Percentiles rank a stretch among this genome's conserved stretches.
Conservation (phyloP, 2,329 filamentous ascomycete genomes). For the Phialocephala sp. region DNA sequence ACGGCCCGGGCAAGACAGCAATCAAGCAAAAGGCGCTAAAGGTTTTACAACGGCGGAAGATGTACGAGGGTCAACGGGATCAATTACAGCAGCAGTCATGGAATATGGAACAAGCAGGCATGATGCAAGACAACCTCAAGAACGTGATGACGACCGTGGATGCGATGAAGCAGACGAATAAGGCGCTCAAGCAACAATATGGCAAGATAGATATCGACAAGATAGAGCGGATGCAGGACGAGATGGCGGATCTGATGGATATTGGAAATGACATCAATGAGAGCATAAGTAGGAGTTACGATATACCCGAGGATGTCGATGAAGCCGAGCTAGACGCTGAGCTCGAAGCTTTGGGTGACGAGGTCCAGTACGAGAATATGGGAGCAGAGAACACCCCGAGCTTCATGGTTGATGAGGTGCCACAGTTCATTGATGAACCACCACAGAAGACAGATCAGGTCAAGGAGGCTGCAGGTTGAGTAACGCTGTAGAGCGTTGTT, state of each 20-base stretch:
- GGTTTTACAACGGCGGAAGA: conserved; percentile 88
- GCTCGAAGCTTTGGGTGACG: conserved; percentile 90
- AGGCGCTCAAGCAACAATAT: conserved; percentile 90
- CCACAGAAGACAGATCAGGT: conserved; percentile 76
- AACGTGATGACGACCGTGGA: conserved; percentile 99
- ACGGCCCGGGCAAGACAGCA: conserved; percentile 90
- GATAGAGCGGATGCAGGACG: conserved; percentile 96
- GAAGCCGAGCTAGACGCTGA: conserved; percentile 96
- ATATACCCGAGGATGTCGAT: conserved; percentile 95
- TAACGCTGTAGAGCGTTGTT: not conserved
- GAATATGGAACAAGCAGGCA: conserved; percentile 99
- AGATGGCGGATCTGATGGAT: conserved; percentile 98
- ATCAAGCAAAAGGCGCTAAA: conserved; percentile 95
- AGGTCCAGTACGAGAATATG: conserved; percentile 82
- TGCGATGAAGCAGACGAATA: conserved; percentile 96
- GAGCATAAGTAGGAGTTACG: conserved; percentile 87
- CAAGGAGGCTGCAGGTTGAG: conserved; percentile 74
- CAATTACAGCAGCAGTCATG: conserved; percentile 93
- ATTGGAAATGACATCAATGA: conserved; percentile 98
- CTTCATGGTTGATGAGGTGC: conserved; percentile 88
- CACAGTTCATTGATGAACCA: conserved; percentile 91
- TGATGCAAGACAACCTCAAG: conserved; percentile 98
- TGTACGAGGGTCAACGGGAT: conserved; percentile 92
- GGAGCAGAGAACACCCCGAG: conserved; percentile 68
- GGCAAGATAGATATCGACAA: conserved; percentile 97